These are phyloP conservation scores for Fraxinus ornus DNA, from an alignment of 305 asterid genomes.

Conservation along the genomic window DNA sequence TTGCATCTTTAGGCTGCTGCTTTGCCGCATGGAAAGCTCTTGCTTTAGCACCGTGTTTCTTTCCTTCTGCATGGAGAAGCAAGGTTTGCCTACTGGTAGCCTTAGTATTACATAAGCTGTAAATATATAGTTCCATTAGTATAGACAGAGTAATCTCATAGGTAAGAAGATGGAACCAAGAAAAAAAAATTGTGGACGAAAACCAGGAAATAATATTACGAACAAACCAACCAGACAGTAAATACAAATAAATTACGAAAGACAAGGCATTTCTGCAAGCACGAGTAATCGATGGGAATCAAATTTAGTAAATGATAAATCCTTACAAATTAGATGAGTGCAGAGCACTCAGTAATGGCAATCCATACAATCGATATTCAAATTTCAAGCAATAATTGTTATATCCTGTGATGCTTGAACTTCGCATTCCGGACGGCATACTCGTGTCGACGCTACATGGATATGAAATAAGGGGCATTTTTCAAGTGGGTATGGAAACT, in stretches of 20 bases:
- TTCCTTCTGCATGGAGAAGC: slow-evolving; percentile 92
- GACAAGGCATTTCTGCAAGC: neutral
- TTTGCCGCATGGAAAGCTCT: slow-evolving; percentile 78
- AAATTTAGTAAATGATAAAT: neutral
- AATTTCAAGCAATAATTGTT: neutral
- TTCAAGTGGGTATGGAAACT: too few species aligned
- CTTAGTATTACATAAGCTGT: slow-evolving; percentile 83
- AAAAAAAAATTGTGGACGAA: neutral
- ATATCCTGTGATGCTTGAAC: neutral
- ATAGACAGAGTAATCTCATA: neutral
- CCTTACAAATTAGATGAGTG: neutral
- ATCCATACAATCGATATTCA: neutral
- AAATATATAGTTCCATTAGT: slow-evolving; percentile 10
- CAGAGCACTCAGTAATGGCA: neutral
- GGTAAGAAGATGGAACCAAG: neutral
- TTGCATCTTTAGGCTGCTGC: slow-evolving; percentile 47
- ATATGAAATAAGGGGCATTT: too few species aligned
- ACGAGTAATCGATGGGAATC: neutral
- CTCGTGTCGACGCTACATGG: too few species aligned
- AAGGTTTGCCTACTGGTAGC: slow-evolving; percentile 92
- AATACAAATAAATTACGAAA: neutral
- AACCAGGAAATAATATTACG: neutral
- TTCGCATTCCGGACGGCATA: too few species aligned
- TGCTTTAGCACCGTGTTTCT: slow-evolving; percentile 90
- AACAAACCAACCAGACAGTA: slow-evolving; percentile 1